These are phyloP conservation scores for Botryobasidium botryosum DNA, from an alignment of 768 basidiomycete species.

Conservation along the genomic window DNA sequence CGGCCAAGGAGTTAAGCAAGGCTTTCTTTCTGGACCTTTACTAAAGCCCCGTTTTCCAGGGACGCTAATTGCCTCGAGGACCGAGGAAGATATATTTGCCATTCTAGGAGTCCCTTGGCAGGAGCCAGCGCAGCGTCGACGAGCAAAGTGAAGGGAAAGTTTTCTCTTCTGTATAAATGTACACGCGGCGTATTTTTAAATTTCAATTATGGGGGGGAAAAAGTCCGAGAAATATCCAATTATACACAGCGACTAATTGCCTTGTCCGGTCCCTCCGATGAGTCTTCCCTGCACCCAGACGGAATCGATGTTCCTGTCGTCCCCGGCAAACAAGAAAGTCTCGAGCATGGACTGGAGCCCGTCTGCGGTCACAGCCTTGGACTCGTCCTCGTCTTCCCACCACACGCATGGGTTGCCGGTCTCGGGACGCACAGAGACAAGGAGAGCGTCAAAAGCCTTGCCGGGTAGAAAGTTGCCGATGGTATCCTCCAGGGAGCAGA, in stretches of 20 bases:
- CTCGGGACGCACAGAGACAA: conserved; percentile 41
- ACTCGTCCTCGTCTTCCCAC: conserved; percentile 26
- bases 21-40: too few species aligned
- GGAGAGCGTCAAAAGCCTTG: conserved; percentile 80
- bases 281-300: conserved; percentile 73
- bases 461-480: conserved; percentile 66
- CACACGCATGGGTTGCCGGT: conserved; percentile 42
- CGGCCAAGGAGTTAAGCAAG: too few species aligned
- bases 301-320: conserved; percentile 62
- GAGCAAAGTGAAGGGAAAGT: conserved; percentile 12
- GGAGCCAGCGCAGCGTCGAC: conserved; percentile 59
- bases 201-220: too few species aligned
- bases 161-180: not conserved
- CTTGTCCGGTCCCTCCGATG: conserved; percentile 42
- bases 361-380: conserved; percentile 13
- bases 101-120: conserved; percentile 70
- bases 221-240: too few species aligned
- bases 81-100: conserved; percentile 73
- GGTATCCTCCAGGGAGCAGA: conserved; percentile 49
- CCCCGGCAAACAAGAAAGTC: conserved; percentile 72
- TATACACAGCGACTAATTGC: too few species aligned
- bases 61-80: conserved; percentile 56
- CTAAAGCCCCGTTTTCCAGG: conserved; percentile 27
- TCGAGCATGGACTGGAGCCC: conserved; percentile 42
- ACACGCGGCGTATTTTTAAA: too few species aligned